phyloP scores from a whole-genome alignment of 2,329 filamentous ascomycete genomes.

The Tolypocladium ovalisporum region DNA sequence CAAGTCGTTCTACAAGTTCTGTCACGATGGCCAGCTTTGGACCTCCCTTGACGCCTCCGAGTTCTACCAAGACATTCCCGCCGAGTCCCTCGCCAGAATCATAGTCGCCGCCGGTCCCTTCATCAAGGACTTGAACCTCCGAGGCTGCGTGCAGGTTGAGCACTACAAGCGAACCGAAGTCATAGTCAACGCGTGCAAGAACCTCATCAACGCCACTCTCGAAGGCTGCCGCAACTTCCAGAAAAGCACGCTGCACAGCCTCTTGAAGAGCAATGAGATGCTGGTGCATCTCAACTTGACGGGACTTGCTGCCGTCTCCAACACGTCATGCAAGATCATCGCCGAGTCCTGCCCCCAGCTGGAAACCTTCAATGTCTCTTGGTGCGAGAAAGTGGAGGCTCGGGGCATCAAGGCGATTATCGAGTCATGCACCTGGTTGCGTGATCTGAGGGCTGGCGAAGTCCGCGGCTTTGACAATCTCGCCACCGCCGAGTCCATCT shows the following conservation, averaged over 20 bases:
- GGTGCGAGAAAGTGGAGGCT: slow-evolving; percentile 81
- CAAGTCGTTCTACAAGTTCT: slow-evolving; percentile 68
- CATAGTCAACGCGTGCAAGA: slow-evolving; percentile 74
- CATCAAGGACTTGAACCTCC: slow-evolving; percentile 77
- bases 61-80: slow-evolving; percentile 81
- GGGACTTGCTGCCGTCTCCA: slow-evolving; percentile 68
- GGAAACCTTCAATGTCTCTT: slow-evolving; percentile 81
- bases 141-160: slow-evolving; percentile 82
- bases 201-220: slow-evolving; percentile 76
- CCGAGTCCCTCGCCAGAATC: slow-evolving; percentile 72
- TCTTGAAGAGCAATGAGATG: slow-evolving; percentile 62
- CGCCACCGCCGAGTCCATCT: slow-evolving; percentile 63
- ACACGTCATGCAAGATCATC: slow-evolving; percentile 78
- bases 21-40: slow-evolving; percentile 95
- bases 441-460: slow-evolving; percentile 73
- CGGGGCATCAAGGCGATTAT: slow-evolving; percentile 64
- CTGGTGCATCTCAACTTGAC: slow-evolving; percentile 81
- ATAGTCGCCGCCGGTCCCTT: slow-evolving; percentile 81
- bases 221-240: slow-evolving; percentile 85
- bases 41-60: slow-evolving; percentile 70
- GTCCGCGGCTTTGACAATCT: slow-evolving; percentile 67
- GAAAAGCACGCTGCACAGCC: slow-evolving; percentile 62
- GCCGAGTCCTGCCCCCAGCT: slow-evolving; percentile 69
- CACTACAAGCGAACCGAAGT: slow-evolving; percentile 69
- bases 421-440: slow-evolving; percentile 59